phyloP scores from a whole-genome alignment of 148 eudicot genomes.

The Persicaria tinctoria region DNA sequence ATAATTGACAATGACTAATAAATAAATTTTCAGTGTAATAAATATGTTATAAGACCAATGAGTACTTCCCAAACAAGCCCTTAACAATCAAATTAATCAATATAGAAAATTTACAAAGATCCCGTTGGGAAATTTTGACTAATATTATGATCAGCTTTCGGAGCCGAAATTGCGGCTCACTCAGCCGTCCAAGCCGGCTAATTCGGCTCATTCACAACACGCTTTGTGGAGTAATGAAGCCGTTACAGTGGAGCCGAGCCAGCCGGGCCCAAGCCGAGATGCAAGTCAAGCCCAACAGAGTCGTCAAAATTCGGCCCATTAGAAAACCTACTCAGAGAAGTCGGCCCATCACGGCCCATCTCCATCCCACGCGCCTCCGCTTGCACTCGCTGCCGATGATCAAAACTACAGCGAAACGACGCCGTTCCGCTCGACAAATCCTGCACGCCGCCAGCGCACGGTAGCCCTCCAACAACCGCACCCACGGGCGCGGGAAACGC shows the following conservation, averaged over 20 bases:
- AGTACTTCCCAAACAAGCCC: too few relatives aligned
- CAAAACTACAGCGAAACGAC: constrained; percentile 6
- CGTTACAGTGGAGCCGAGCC: constrained; percentile 18
- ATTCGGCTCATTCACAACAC: neutral
- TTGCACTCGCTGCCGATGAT: constrained; percentile 13
- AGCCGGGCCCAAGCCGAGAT: constrained; percentile 68
- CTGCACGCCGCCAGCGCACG: constrained; percentile 26
- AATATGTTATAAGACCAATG: too few relatives aligned
- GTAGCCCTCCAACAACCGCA: constrained; percentile 29
- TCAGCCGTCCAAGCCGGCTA: neutral
- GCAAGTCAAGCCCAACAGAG: constrained; percentile 69
- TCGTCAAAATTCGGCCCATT: constrained; percentile 63
- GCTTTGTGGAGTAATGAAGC: neutral
- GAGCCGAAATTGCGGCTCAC: neutral
- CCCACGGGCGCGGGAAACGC: constrained; percentile 23
- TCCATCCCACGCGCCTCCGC: constrained; percentile 16
- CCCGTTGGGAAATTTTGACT: neutral
- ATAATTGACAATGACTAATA: too few relatives aligned
- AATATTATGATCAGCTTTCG: neutral
- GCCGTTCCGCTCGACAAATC: constrained; percentile 12
- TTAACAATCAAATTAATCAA: neutral
- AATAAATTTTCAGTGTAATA: too few relatives aligned
- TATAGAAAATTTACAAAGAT: constrained; percentile 8
- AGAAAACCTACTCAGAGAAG: constrained; percentile 64
- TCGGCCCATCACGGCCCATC: constrained; percentile 28